phyloP scores from a whole-genome alignment of 2,329 filamentous ascomycete species.

The Pseudogymnoascus sp. region DNA sequence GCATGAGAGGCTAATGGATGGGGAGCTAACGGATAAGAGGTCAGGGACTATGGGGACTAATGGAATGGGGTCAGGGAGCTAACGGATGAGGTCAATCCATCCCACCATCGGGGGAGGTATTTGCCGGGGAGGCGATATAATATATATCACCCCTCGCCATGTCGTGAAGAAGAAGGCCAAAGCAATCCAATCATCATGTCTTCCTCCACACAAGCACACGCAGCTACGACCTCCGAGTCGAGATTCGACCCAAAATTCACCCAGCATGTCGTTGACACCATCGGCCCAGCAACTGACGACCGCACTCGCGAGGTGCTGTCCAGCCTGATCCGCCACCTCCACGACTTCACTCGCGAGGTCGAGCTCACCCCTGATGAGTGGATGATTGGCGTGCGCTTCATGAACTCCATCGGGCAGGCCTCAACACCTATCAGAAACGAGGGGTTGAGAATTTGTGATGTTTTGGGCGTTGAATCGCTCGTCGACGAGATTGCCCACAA shows the following conservation, averaged over 20 bases:
- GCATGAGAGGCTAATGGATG: not conserved
- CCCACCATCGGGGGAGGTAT: not conserved
- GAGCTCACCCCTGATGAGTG: constrained; percentile 72
- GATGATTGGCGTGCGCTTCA: constrained; percentile 65
- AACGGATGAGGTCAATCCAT: not conserved
- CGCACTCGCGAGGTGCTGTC: constrained; percentile 57
- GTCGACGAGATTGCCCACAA: constrained; percentile 62
- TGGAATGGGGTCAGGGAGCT: not conserved
- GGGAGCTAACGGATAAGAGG: not conserved
- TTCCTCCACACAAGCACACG: constrained; percentile 16
- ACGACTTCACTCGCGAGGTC: constrained; percentile 71
- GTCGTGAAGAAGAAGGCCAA: not conserved
- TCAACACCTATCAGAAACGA: constrained; percentile 62
- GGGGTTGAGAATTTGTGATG: constrained; percentile 63
- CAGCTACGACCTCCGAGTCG: constrained; percentile 25
- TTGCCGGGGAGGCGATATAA: not conserved
- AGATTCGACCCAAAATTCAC: constrained; percentile 73
- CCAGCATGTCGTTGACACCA: constrained; percentile 62
- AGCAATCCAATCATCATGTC: not conserved
- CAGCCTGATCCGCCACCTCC: constrained; percentile 61
- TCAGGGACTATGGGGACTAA: not conserved
- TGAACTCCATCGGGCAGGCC: constrained; percentile 67
- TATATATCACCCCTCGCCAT: not conserved
- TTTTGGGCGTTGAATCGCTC: constrained; percentile 66
- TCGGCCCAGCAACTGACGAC: constrained; percentile 60